Conservation (phyloP, 2,329 filamentous ascomycete species). For the Rutstroemia sydowiana region DNA sequence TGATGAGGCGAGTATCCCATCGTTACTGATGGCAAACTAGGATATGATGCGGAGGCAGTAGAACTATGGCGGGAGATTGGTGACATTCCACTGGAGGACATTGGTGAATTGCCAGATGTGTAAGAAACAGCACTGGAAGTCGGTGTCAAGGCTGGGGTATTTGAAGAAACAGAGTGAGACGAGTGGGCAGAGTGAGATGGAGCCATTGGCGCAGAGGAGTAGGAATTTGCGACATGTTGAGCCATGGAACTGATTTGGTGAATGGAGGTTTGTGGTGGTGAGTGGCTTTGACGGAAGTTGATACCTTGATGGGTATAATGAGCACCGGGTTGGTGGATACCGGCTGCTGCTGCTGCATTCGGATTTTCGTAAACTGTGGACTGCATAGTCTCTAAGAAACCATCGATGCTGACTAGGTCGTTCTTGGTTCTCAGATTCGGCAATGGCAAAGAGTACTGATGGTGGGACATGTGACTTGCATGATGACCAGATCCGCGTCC, state of each 20-base stretch:
- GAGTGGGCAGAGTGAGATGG: constrained; percentile 52
- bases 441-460: constrained; percentile 80
- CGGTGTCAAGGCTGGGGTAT: constrained; percentile 71
- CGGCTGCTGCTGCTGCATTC: constrained; percentile 69
- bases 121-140: constrained; percentile 71
- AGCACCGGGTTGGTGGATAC: constrained; percentile 65
- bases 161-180: constrained; percentile 40
- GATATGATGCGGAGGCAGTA: constrained; percentile 58
- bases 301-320: constrained; percentile 53
- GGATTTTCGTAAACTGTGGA: constrained; percentile 92
- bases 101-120: constrained; percentile 68
- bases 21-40: constrained; percentile 63
- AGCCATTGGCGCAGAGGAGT: constrained; percentile 50
- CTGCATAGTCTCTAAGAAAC: constrained; percentile 93
- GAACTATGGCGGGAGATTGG: constrained; percentile 55
- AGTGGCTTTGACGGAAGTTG: constrained; percentile 51
- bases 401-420: constrained; percentile 88
- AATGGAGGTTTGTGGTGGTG: constrained; percentile 36
- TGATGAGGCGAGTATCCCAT: constrained; percentile 58
- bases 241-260: constrained; percentile 22
- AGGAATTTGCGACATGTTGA: constrained; percentile 31
- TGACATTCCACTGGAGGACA: constrained; percentile 59
- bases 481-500: constrained; percentile 36
- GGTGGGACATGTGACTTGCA: constrained; percentile 54
- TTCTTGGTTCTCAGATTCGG: constrained; percentile 85